Conservation (phyloP, 441 rosid species). For the Flueggea neowawraea region DNA sequence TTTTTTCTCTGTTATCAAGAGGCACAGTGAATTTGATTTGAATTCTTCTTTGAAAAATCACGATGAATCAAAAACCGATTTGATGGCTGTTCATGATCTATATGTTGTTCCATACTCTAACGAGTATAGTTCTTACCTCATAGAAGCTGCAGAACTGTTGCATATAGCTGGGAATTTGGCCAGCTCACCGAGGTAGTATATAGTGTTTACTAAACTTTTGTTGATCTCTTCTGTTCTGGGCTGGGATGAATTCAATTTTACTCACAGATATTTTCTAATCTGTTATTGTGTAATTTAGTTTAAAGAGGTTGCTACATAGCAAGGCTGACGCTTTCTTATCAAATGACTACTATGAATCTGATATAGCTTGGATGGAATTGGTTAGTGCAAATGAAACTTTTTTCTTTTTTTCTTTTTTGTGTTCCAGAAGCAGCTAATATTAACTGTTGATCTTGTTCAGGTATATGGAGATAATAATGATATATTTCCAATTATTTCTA, state of each 20-base stretch:
- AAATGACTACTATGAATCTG: constrained; percentile 88
- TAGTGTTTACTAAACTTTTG: constrained; percentile 7
- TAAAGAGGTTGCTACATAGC: constrained; percentile 82
- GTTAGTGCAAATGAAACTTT: constrained; percentile 33
- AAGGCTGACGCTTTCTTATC: constrained; percentile 95
- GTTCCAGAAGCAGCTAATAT: constrained; percentile 1
- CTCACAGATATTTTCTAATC: constrained; percentile 8
- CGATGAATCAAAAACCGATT: constrained; percentile 23
- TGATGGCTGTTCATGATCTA: constrained; percentile 42
- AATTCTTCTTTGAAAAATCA: constrained; percentile 36
- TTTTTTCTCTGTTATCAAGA: constrained; percentile 77
- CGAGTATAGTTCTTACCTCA: constrained; percentile 63
- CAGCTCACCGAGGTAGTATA: constrained; percentile 63
- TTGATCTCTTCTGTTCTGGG: constrained; percentile 2
- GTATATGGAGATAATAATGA: neutral
- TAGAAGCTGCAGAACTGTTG: constrained; percentile 70
- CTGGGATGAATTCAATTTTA: constrained; percentile 5
- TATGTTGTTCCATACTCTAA: constrained; percentile 63
- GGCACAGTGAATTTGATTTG: constrained; percentile 50
- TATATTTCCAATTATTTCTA: neutral
- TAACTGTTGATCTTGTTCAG: neutral
- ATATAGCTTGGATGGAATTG: constrained; percentile 99
- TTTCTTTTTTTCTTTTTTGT: neutral
- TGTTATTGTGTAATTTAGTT: constrained; percentile 41
- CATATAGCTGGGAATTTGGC: constrained; percentile 82